Evolutionary conservation across 192 early-diverging fungal genomes (phyloP).

Genomic region (Umbelopsis sp.): DNA sequence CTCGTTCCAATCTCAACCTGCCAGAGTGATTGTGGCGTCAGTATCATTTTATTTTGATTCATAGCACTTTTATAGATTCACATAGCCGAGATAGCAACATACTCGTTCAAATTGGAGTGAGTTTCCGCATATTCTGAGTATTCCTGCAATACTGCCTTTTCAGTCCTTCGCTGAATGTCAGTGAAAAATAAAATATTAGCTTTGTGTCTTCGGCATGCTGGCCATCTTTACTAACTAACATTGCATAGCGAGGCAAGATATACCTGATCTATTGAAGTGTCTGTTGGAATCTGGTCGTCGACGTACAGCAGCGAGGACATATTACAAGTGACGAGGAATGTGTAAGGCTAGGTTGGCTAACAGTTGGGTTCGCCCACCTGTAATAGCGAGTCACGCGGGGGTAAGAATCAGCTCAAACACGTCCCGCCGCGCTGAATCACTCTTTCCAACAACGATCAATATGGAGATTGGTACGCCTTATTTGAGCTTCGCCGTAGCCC

Average conservation of each 20-base stretch:
- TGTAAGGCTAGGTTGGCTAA: background rate
- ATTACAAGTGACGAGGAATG: background rate
- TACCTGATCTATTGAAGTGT: slow-evolving; percentile 63
- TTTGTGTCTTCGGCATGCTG: background rate
- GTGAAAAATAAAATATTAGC: background rate
- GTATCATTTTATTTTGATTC: background rate
- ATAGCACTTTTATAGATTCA: background rate
- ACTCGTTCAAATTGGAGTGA: slow-evolving; percentile 25
- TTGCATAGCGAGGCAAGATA: slow-evolving; percentile 25
- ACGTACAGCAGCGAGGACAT: slow-evolving; percentile 29
- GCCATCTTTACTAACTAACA: background rate
- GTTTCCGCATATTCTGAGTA: slow-evolving; percentile 32
- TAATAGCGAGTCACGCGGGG: background rate
- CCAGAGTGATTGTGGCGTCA: background rate
- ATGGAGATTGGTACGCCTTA: slow-evolving; percentile 4
- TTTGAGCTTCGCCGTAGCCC: no score
- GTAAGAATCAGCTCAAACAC: background rate
- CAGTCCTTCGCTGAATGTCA: background rate
- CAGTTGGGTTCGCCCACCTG: background rate
- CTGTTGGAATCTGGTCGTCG: slow-evolving; percentile 61
- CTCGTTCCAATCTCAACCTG: slow-evolving; percentile 54
- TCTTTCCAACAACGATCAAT: background rate
- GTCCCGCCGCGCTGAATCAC: slow-evolving; percentile 2
- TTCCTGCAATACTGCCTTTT: slow-evolving; percentile 29
- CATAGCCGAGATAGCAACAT: background rate